Base-by-base conservation (phyloP, 2,329 filamentous ascomycete genomes). In the Didymella lethalis region DNA sequence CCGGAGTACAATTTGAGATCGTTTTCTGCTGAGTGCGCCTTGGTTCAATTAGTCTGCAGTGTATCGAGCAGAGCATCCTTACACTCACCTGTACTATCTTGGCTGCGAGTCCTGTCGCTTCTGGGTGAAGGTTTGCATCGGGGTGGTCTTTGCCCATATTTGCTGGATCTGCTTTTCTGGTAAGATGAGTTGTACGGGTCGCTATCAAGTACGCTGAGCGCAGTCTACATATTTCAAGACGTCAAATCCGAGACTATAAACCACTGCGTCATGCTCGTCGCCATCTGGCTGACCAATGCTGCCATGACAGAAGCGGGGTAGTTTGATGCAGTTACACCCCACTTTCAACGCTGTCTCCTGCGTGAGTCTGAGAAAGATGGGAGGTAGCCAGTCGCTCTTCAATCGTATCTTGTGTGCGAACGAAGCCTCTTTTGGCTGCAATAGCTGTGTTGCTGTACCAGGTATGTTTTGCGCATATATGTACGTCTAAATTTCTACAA, bases 1-100 rank as follows among this genome's bases (percentile, higher is more conserved):
- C 87, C 88, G 14, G 86, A 86, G 75, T 91, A 92, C 12, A 92
- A 81, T 73, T 89, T 90, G 31, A 90, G 5, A 77, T 62, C 75
- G 32, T 87, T 79, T 32, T 84, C 80, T 18, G 67, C 54, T 5
- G 61, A 47, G 43, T 77, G 75, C 1, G 72, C 71, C 73, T 74
- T 44, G 1, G 18, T 7, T 11, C 2, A 28, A 7, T 63, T 25
- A 51, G 18, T 8, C 20, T 11, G 1, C 2, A 23, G 23, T 11
- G 16, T 4, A 18, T 6, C 31, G 10, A 14, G 7, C 4, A 18
- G 11, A n/a, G 10, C 10, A 12, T 2, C 3, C 3, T 16, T 26
- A 40, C 12, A 10, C 51, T 29, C 53, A 71, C 72, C 44, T 75
- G 71, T 18, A 76, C 76, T 5, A 64, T 75, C 14, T 57, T 49